A percentile compares a stretch with the other conserved stretches of the same genome.
Conservation (phyloP, 441 rosid species). For the Populus tomentosa region DNA sequence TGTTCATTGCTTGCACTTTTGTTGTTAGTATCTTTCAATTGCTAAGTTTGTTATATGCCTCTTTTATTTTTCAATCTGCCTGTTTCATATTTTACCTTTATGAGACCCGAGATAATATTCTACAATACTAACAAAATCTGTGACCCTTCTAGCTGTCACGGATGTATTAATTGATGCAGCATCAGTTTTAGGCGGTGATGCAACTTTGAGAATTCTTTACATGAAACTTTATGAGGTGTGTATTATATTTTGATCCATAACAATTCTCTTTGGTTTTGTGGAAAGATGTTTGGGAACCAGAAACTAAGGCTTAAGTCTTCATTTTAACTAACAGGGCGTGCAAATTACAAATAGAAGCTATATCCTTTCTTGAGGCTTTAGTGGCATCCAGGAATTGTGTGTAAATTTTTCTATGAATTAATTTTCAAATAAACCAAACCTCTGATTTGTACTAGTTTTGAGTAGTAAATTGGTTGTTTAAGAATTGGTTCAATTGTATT, state of each 20-base stretch:
- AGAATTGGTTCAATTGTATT: not conserved
- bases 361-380: not conserved
- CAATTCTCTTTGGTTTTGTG: not conserved
- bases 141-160: conserved; percentile 83
- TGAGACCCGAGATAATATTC: conserved; percentile 14
- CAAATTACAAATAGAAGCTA: not conserved
- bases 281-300: not conserved
- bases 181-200: conserved; percentile 89
- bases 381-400: not conserved
- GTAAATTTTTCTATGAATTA: not conserved
- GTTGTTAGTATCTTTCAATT: not conserved
- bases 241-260: not conserved
- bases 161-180: conserved; percentile 96
- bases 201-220: conserved; percentile 78
- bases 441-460: not conserved
- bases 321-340: not conserved
- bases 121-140: conserved; percentile 36
- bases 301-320: not conserved
- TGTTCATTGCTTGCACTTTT: not conserved
- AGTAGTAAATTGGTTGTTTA: not conserved
- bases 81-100: conserved; percentile 18
- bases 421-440: not conserved
- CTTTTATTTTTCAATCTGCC: conserved; percentile 1
- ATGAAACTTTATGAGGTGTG: conserved; percentile 88
- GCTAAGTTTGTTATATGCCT: not conserved